Percentiles rank a stretch among this genome's conserved stretches.
These are phyloP conservation scores for Talaromyces funiculosus DNA, from an alignment of 2,329 filamentous ascomycete genomes.

Conservation along the genomic window DNA sequence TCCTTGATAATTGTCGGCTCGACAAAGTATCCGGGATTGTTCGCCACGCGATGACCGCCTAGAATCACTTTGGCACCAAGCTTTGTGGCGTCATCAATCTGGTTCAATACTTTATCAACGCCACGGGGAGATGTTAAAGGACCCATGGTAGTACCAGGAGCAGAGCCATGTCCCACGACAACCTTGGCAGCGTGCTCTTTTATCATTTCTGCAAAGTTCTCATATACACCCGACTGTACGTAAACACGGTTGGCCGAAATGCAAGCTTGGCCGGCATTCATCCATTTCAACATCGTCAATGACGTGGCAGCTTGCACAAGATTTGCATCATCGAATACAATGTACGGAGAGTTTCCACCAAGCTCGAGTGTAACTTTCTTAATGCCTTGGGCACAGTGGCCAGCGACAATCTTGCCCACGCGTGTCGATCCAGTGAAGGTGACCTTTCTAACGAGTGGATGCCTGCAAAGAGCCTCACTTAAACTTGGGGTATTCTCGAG, in stretches of 20 bases:
- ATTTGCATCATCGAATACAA: conserved; percentile 40
- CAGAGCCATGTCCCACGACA: conserved; percentile 56
- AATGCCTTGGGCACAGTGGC: conserved; percentile 29
- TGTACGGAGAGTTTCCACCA: conserved; percentile 39
- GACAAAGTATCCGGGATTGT: conserved; percentile 63
- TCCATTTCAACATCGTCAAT: conserved; percentile 29
- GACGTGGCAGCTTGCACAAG: conserved; percentile 29
- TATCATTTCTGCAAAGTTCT: conserved; percentile 52
- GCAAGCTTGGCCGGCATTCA: conserved; percentile 38
- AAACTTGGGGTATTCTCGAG: conserved; percentile 27
- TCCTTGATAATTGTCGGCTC: conserved; percentile 60
- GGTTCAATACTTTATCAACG: conserved; percentile 50
- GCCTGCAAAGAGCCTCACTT: conserved; percentile 28
- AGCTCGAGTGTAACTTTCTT: conserved; percentile 43
- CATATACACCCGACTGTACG: conserved; percentile 41
- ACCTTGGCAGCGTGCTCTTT: conserved; percentile 48
- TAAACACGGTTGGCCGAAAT: conserved; percentile 43
- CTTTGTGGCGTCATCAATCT: conserved; percentile 60
- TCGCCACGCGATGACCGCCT: conserved; percentile 48
- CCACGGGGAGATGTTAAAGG: conserved; percentile 54
- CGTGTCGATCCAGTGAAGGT: conserved; percentile 32
- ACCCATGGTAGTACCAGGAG: conserved; percentile 53
- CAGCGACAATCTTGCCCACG: conserved; percentile 30
- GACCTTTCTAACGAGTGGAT: conserved; percentile 27
- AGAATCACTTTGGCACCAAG: conserved; percentile 60